These are phyloP conservation scores for Trametes cinnabarina DNA, from an alignment of 768 basidiomycete genomes.

Conservation along the genomic window DNA sequence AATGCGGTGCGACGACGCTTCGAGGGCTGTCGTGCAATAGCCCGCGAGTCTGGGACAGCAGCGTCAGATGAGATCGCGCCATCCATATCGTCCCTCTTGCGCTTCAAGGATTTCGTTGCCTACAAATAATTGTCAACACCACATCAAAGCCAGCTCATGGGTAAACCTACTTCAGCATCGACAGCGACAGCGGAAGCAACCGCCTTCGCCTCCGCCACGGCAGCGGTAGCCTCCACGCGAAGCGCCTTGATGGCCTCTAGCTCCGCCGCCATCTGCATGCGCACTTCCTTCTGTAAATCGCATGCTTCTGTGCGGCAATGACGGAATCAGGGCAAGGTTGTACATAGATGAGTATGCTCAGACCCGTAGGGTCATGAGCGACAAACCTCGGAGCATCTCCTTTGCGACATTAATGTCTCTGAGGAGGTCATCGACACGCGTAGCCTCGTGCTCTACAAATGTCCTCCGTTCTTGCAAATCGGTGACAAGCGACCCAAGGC, in stretches of 20 bases:
- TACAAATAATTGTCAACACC: constrained; percentile 1
- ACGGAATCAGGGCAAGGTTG: not conserved
- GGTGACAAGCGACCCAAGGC: constrained; percentile 11
- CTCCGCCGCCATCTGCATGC: constrained; percentile 44
- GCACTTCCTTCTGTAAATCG: constrained; percentile 29
- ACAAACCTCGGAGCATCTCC: constrained; percentile 15
- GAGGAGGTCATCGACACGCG: constrained; percentile 9
- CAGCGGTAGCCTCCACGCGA: constrained; percentile 39
- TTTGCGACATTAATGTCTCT: constrained; percentile 7
- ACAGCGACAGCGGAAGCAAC: constrained; percentile 1
- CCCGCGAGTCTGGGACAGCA: not conserved
- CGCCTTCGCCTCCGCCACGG: constrained; percentile 32
- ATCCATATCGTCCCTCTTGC: constrained; percentile 49
- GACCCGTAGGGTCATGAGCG: not conserved
- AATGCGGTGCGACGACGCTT: constrained; percentile 41
- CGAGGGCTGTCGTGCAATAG: constrained; percentile 18
- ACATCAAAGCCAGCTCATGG: constrained; percentile 8
- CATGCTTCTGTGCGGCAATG: constrained; percentile 15
- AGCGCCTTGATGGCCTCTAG: constrained; percentile 43
- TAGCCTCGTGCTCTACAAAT: constrained; percentile 1
- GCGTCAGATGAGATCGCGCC: constrained; percentile 1
- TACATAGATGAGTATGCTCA: not conserved
- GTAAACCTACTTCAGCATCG: constrained; percentile 14
- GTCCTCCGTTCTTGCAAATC: constrained; percentile 13
- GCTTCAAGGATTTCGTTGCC: constrained; percentile 48